These are phyloP conservation scores for Saitozyma sp. DNA, from an alignment of 768 basidiomycete species.

Conservation along the genomic window DNA sequence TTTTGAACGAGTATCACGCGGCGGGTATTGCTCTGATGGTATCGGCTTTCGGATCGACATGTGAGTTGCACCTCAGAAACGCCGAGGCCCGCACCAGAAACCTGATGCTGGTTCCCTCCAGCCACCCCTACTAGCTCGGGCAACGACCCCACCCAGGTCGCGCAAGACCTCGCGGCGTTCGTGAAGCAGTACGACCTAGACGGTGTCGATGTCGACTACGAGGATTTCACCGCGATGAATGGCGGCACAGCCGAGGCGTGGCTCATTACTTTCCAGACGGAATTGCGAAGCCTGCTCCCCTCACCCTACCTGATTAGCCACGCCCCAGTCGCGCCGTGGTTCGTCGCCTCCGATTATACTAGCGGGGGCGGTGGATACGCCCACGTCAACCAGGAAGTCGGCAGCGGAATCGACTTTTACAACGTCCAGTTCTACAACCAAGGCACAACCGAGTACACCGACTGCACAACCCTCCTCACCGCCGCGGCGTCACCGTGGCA, in stretches of 20 bases:
- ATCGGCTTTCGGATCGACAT: slow-evolving; percentile 61
- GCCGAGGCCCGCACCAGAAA: no score
- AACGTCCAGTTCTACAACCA: slow-evolving; percentile 41
- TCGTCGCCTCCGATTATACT: slow-evolving; percentile 12
- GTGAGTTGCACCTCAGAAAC: slow-evolving; percentile 11
- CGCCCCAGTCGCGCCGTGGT: slow-evolving; percentile 24
- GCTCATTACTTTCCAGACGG: slow-evolving; percentile 33
- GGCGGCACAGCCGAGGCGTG: slow-evolving; percentile 21
- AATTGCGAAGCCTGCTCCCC: slow-evolving; percentile 20
- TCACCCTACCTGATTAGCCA: slow-evolving; percentile 34
- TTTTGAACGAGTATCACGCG: slow-evolving; percentile 60
- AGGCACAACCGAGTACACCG: slow-evolving; percentile 15
- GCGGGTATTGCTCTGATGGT: slow-evolving; percentile 64
- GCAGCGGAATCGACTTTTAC: slow-evolving; percentile 50
- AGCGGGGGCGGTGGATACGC: slow-evolving; percentile 58
- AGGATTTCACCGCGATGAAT: slow-evolving; percentile 23
- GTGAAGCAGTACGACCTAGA: slow-evolving; percentile 63
- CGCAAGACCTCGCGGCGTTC: slow-evolving; percentile 65
- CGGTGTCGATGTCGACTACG: slow-evolving; percentile 73
- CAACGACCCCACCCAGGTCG: slow-evolving; percentile 62
- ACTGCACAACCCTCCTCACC: slow-evolving; percentile 6
- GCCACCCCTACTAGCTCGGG: slow-evolving; percentile 61
- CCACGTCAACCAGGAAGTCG: slow-evolving; percentile 59
- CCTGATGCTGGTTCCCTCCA: not conserved
- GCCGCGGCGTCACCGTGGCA: not conserved